Evolutionary conservation across 2,329 filamentous ascomycete genomes (phyloP), one percentile per base, ranked within the genome.

Genomic region (Zasmidium cellare): DNA sequence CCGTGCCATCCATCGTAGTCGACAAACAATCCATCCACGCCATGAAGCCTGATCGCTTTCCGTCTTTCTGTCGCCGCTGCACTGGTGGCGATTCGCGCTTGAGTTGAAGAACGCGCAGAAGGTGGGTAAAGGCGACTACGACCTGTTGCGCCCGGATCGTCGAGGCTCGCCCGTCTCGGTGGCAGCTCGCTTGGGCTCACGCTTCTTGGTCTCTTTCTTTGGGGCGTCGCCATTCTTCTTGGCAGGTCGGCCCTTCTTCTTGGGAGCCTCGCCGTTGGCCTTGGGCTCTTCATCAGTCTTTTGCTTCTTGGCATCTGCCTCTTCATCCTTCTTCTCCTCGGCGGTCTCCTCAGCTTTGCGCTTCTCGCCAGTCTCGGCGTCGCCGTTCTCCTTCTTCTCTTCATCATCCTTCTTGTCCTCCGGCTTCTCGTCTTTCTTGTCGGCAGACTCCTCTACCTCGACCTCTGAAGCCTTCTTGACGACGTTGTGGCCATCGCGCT

Each of bases 381-480:
- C 65, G 58, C 67, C 66, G 18, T 68, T 64, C 55, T 69, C 64
- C 46, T 66, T 59, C 49, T 67, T 61, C 38, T 58, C 63, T 3
- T 67, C 57, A 31, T 63, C 62, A 31, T 66, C 56, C 64, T 68
- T 67, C 55, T 61, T 53, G 51, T 54, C 18, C 62, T 55, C 62
- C 6, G 48, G 56, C 56, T 69, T 64, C 50, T 67, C 64, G 53
- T 68, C 67, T 9, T 58, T 59, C 22, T 77, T 71, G 24, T 73
- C 69, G 31, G 66, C 73, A 59, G 78, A 77, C 65, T 81, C 69
- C 56, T 86, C 82, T 31, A 87, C 76, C 2, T 80, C 78, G 24
- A 87, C 74, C 72, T 88, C 85, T 46, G 79, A 82, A 12, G 84
- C 83, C 61, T 79, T 79, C 75, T 88, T 87, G 53, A 87, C 84